Conservation (phyloP, 2,329 filamentous ascomycete species). For the Colletotrichum aenigma region DNA sequence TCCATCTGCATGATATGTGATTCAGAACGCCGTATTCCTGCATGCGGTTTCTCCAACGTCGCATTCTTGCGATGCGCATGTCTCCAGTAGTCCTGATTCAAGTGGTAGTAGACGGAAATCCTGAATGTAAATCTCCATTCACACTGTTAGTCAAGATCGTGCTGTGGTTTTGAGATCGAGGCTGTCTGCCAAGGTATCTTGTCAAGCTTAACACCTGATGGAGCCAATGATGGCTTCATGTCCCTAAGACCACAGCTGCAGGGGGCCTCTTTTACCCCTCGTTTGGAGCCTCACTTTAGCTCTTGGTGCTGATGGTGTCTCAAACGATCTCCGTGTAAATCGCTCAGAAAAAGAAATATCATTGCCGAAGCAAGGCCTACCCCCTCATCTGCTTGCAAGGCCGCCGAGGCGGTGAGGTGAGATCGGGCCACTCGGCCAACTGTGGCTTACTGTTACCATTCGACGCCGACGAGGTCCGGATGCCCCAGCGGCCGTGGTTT, state of each 20-base stretch:
- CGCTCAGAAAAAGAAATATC: not conserved
- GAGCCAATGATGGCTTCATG: not conserved
- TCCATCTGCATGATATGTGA: not conserved
- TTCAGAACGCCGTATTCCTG: not conserved
- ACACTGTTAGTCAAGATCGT: not conserved
- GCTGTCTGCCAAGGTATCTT: not conserved
- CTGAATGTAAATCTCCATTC: not conserved
- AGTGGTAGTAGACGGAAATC: not conserved
- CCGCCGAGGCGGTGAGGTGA: not conserved
- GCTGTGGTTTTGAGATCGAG: not conserved
- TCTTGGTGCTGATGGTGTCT: not conserved
- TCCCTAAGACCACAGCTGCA: not conserved
- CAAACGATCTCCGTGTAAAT: not conserved
- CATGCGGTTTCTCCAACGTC: not conserved
- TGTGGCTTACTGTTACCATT: not conserved
- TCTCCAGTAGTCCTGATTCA: not conserved
- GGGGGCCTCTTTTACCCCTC: not conserved
- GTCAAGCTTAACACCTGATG: not conserved
- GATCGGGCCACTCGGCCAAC: not conserved
- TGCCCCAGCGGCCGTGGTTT: not conserved
- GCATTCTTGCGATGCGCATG: not conserved
- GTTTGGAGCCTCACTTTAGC: not conserved
- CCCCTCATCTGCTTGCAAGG: not conserved
- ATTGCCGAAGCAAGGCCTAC: not conserved
- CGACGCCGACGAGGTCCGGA: not conserved